Evolutionary conservation across 1,284 basidiomycete genomes (phyloP), one percentile per base, ranked within the genome.

Genomic region (Leccinum subrobustum): DNA sequence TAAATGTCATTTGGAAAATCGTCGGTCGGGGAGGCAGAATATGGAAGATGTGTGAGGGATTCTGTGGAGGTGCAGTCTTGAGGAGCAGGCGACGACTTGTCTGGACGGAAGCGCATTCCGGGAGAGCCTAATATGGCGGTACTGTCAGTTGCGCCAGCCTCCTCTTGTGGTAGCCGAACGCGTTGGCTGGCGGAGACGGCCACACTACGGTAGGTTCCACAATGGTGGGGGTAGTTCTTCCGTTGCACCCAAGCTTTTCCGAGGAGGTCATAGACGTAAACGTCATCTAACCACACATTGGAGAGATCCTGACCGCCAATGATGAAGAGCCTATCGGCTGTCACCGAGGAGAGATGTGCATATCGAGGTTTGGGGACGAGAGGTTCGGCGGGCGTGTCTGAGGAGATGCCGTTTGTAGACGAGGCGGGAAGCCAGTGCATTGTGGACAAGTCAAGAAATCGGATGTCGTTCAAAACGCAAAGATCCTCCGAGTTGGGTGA

Each of bases 251-350:
- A 97, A 1, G 82, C 78, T 67, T 84, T 84, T 6, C 78, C 74
- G 18, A 80, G 70, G 29, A 98, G 81, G 73, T 97, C 93, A 65
- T 89, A 95, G 9, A 95, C 88, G 73, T 92, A 91, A 60, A 95
- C 84, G 67, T 96, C 93, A 73, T 96, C 92, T n/a, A 95, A 79
- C 90, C 93, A 94, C 52, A 92, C 88, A 71, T 94, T 95, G 63
- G 84, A 87, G 65, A 93, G 85, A 72, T 97, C 93, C 73, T 98
- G 96, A 3, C 96, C 96, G 8, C 96, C 96, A 57, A 96, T 93
- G 68, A 98, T 84, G 74, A 96, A 90, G n/a, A 98, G 83, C 44
- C 88, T 83, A 71, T 91, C 86, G 6, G 88, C 81, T 9, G 92
- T 90, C 50, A 96, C 83, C 8, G 92, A 88, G 33, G 92, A 94